Evolutionary conservation across 2,329 filamentous ascomycete genomes (phyloP).

Genomic region (Penicillium griseofulvum): DNA sequence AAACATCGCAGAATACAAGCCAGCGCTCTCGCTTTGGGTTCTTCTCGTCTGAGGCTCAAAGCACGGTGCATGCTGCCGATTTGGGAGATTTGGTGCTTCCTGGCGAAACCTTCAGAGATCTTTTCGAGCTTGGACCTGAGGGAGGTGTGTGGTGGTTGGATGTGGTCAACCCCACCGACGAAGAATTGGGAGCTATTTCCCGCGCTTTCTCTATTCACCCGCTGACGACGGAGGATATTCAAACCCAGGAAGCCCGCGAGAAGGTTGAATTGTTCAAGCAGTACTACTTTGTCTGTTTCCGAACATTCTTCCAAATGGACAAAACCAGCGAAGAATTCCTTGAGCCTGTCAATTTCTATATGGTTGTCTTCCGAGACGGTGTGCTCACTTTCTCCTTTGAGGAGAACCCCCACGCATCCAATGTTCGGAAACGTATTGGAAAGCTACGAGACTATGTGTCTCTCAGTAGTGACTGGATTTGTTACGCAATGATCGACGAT

Average conservation of each 20-base stretch:
- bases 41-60: constrained; percentile 92
- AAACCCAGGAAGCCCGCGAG: constrained; percentile 90
- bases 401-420: constrained; percentile 79
- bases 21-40: constrained; percentile 88
- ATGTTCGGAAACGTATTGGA: constrained; percentile 87
- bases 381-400: constrained; percentile 92
- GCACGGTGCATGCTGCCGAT: constrained; percentile 86
- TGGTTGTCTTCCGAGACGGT: constrained; percentile 93
- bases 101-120: constrained; percentile 81
- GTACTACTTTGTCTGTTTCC: constrained; percentile 98
- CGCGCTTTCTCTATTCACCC: constrained; percentile 95
- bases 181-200: constrained; percentile 83
- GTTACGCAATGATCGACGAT: constrained; percentile 96
- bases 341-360: constrained; percentile 94
- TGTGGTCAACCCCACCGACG: constrained; percentile 82
- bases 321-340: constrained; percentile 78
- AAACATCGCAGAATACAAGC: constrained; percentile 43
- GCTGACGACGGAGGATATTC: constrained; percentile 93
- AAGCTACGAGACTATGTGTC: constrained; percentile 93
- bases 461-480: constrained; percentile 96
- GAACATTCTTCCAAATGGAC: constrained; percentile 83
- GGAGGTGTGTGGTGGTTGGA: constrained; percentile 99
- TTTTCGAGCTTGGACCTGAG: constrained; percentile 70
- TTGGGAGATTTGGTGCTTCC: constrained; percentile 85
- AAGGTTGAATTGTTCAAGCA: constrained; percentile 97